phyloP scores from a whole-genome alignment of 1,284 basidiomycete species.

The Trichosporon sp. region DNA sequence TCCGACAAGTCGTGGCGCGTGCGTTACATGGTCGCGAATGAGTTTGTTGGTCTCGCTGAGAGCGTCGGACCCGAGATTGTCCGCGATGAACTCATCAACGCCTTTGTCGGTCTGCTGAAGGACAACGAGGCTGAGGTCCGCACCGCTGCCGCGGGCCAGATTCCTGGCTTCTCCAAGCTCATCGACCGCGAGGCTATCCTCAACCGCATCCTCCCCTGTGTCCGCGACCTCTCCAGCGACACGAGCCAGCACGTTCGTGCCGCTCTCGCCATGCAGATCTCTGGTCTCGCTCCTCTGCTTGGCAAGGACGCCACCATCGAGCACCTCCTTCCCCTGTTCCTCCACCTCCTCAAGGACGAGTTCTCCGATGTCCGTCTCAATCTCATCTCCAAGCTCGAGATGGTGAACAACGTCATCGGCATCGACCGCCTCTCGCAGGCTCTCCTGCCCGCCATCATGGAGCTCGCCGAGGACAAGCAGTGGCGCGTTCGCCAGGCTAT shows the following conservation, averaged over 20 bases:
- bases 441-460: slow-evolving; percentile 94
- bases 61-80: slow-evolving; percentile 89
- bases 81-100: slow-evolving; percentile 88
- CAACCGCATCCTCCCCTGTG: slow-evolving; percentile 91
- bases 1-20: slow-evolving; percentile 98
- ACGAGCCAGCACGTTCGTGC: slow-evolving; percentile 96
- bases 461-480: slow-evolving; percentile 98
- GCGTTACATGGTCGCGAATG: slow-evolving; percentile 97
- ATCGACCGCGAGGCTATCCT: slow-evolving; percentile 94
- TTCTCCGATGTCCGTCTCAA: slow-evolving; percentile 98
- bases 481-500: slow-evolving; percentile 99
- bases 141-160: slow-evolving; percentile 92
- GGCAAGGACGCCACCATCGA: slow-evolving; percentile 95
- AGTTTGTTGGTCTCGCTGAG: slow-evolving; percentile 92
- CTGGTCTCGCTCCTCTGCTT: slow-evolving; percentile 92
- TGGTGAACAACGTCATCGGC: slow-evolving; percentile 94
- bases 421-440: slow-evolving; percentile 95
- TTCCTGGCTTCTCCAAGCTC: slow-evolving; percentile 94
- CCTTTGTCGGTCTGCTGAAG: slow-evolving; percentile 92
- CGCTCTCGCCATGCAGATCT: slow-evolving; percentile 94
- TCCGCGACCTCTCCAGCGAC: slow-evolving; percentile 91
- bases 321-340: slow-evolving; percentile 93
- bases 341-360: slow-evolving; percentile 96
- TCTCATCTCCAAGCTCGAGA: slow-evolving; percentile 98
- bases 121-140: slow-evolving; percentile 99